A percentile compares a stretch with the other conserved stretches of the same genome.
phyloP scores from a whole-genome alignment of 2,329 filamentous ascomycete genomes.

The Cryphonectria carpinicola region DNA sequence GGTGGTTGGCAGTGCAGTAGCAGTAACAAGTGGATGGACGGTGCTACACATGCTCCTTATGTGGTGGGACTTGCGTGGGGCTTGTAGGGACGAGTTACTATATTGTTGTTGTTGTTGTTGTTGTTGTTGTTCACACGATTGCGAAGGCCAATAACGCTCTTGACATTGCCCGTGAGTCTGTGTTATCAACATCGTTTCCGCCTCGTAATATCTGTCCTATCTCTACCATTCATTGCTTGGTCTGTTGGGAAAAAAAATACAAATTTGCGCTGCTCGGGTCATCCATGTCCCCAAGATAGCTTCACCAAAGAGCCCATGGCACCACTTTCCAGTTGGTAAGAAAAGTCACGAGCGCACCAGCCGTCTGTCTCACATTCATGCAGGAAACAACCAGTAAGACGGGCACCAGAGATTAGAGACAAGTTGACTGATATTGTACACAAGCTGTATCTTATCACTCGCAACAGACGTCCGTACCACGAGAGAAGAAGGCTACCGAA shows the following conservation, averaged over 20 bases:
- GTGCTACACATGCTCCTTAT: not conserved
- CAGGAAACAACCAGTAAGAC: not conserved
- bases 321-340: not conserved
- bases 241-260: not conserved
- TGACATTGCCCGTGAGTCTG: not conserved
- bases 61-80: not conserved
- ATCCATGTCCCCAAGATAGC: too few species aligned
- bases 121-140: not conserved
- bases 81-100: not conserved
- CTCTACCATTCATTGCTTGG: not conserved
- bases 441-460: slow-evolving; percentile 26
- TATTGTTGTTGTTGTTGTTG: not conserved
- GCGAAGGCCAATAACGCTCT: not conserved
- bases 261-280: not conserved
- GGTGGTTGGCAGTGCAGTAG: not conserved
- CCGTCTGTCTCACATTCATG: not conserved
- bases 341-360: not conserved
- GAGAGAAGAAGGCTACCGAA: slow-evolving; percentile 25
- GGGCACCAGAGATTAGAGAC: slow-evolving; percentile 16
- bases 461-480: slow-evolving; percentile 22
- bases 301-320: not conserved
- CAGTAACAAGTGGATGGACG: not conserved
- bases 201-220: not conserved
- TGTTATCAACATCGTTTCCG: not conserved
- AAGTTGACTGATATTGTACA: slow-evolving; percentile 30